Percentiles rank a stretch among this genome's conserved stretches.
Conservation (phyloP, 768 basidiomycete species). For the Strobilomyces confusus region DNA sequence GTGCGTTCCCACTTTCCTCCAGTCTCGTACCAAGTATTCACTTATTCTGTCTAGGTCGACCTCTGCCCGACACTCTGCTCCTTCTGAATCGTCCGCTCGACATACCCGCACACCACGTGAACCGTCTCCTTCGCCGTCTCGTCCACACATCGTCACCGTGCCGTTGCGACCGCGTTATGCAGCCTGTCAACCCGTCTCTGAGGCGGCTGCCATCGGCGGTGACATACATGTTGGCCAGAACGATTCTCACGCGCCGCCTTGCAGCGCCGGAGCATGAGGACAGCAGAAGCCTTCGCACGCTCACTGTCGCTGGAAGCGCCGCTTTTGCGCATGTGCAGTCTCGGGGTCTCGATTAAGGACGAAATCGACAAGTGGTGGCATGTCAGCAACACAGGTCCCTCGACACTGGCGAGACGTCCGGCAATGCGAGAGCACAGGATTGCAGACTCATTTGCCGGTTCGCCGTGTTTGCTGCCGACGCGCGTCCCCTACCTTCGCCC, state of each 20-base stretch:
- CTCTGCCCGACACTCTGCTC: too few species aligned
- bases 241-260: slow-evolving; percentile 61
- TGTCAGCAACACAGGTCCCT: slow-evolving; percentile 34
- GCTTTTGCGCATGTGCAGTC: slow-evolving; percentile 22
- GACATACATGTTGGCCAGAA: slow-evolving; percentile 59
- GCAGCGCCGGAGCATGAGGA: slow-evolving; percentile 49
- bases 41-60: too few species aligned
- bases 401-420: not conserved
- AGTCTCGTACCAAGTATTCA: too few species aligned
- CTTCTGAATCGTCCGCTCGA: slow-evolving; percentile 2
- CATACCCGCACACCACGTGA: slow-evolving; percentile 18
- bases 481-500: slow-evolving; percentile 10
- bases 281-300: slow-evolving; percentile 29
- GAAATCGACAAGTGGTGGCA: slow-evolving; percentile 59
- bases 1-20: too few species aligned
- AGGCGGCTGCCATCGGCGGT: slow-evolving; percentile 51
- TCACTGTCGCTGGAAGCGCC: slow-evolving; percentile 29
- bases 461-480: not conserved
- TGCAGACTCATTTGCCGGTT: not conserved
- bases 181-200: slow-evolving; percentile 56
- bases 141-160: slow-evolving; percentile 44
- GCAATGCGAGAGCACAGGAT: not conserved
- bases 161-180: slow-evolving; percentile 71
- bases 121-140: slow-evolving; percentile 33
- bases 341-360: slow-evolving; percentile 45